A percentile compares a stretch with the other conserved stretches of the same genome.
These are phyloP conservation scores for Rhododendron ovatum DNA, from an alignment of 148 eudicot genomes.

Conservation along the genomic window DNA sequence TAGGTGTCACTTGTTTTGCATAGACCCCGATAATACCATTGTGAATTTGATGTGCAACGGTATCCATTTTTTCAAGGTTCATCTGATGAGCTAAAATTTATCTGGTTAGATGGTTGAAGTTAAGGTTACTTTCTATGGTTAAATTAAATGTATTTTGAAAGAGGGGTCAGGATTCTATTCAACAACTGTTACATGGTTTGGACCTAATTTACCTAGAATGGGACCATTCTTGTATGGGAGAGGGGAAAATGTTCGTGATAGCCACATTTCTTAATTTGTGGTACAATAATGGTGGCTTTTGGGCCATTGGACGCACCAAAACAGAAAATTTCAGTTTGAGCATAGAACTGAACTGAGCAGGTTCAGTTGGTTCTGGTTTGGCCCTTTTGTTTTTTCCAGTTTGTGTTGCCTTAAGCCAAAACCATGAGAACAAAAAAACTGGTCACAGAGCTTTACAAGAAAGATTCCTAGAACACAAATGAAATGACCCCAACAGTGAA, in stretches of 20 bases:
- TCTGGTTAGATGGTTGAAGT: background rate
- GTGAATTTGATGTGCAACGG: background rate
- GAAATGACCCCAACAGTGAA: background rate
- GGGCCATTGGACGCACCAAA: background rate
- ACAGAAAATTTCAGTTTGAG: background rate
- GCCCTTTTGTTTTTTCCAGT: no score
- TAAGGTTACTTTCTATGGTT: background rate
- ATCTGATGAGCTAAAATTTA: background rate
- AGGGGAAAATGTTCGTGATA: background rate
- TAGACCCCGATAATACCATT: background rate
- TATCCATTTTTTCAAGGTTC: background rate
- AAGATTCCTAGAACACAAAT: background rate
- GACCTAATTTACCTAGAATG: background rate
- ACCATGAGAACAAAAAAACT: background rate
- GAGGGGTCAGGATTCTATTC: background rate
- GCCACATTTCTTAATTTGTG: background rate
- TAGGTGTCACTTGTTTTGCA: background rate
- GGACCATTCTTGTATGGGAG: background rate
- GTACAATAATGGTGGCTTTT: background rate
- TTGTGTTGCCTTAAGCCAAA: background rate
- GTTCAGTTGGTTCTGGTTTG: background rate
- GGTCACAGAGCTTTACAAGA: no score
- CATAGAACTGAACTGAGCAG: background rate
- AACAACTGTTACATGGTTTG: background rate
- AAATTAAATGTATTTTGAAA: background rate